A percentile compares a stretch with the other conserved stretches of the same genome.
Evolutionary conservation across 2,329 filamentous ascomycete genomes (phyloP).

Genomic region (Clonostachys chloroleuca): DNA sequence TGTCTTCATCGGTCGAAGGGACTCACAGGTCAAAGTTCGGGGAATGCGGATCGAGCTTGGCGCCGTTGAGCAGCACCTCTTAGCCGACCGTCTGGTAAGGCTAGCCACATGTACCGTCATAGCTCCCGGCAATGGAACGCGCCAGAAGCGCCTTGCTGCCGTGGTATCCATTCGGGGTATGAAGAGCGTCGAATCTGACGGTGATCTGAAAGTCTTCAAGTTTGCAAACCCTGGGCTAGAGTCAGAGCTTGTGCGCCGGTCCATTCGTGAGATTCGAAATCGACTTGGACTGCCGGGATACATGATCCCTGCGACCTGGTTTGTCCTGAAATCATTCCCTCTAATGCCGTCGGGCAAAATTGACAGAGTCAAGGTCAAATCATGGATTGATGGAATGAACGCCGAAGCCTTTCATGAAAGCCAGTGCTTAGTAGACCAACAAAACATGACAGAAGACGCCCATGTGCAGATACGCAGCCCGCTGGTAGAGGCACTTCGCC

Average conservation of each 20-base stretch:
- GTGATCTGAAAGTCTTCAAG: too few species aligned
- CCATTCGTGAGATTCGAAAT: conserved; percentile 20
- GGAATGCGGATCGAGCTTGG: conserved; percentile 76
- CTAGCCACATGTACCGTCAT: neutral
- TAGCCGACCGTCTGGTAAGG: neutral
- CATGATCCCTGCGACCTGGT: conserved; percentile 35
- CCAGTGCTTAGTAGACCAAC: conserved; percentile 14
- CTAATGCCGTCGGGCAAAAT: conserved; percentile 35
- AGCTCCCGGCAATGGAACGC: conserved; percentile 5
- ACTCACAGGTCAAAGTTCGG: conserved; percentile 78
- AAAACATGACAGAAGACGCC: conserved; percentile 20
- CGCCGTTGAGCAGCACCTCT: conserved; percentile 59
- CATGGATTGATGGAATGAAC: neutral
- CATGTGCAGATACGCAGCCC: neutral
- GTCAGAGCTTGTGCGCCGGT: conserved; percentile 26
- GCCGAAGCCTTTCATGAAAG: neutral
- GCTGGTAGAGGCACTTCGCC: conserved; percentile 6
- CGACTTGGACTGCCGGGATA: conserved; percentile 22
- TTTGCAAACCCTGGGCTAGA: conserved; percentile 21
- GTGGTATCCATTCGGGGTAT: conserved; percentile 2
- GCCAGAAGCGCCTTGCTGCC: conserved; percentile 3
- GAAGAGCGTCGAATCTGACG: too few species aligned
- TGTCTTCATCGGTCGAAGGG: conserved; percentile 66
- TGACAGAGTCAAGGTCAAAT: neutral
- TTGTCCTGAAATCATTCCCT: conserved; percentile 35